These are phyloP conservation scores for Macrophomina pseudophaseolina DNA, from an alignment of 2,329 filamentous ascomycete genomes.

Conservation along the genomic window DNA sequence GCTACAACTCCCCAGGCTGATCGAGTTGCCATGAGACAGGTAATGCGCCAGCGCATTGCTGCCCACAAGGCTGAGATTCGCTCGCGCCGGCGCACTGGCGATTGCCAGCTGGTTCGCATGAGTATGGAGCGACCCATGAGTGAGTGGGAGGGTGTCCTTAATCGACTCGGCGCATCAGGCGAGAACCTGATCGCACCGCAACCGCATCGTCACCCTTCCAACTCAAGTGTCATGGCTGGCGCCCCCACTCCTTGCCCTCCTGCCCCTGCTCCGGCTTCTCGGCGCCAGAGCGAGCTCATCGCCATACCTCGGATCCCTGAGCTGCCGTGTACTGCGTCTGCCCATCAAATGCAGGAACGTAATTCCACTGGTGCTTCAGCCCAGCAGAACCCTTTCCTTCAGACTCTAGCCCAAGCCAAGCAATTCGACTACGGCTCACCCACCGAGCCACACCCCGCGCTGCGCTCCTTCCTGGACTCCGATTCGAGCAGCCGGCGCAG, in stretches of 20 bases:
- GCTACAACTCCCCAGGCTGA: constrained; percentile 36
- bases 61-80: constrained; percentile 50
- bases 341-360: constrained; percentile 8
- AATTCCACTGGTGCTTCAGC: neutral
- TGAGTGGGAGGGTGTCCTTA: constrained; percentile 45
- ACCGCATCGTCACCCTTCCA: neutral
- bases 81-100: constrained; percentile 41
- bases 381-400: neutral
- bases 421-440: constrained; percentile 3
- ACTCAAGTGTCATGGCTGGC: neutral
- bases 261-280: neutral
- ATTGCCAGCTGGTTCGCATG: constrained; percentile 44
- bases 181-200: neutral
- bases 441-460: constrained; percentile 1
- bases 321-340: neutral
- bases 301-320: constrained; percentile 20
- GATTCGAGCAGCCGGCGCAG: neutral
- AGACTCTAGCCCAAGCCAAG: constrained; percentile 11
- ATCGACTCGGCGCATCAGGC: constrained; percentile 29
- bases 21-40: constrained; percentile 42
- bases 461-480: constrained; percentile 7
- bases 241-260: neutral
- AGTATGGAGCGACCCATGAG: constrained; percentile 49
- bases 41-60: constrained; percentile 50
- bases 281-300: constrained; percentile 8